Evolutionary conservation across 2,329 filamentous ascomycete genomes (phyloP), one percentile per base, ranked within the genome.

Genomic region (Fusarium dimerum): DNA sequence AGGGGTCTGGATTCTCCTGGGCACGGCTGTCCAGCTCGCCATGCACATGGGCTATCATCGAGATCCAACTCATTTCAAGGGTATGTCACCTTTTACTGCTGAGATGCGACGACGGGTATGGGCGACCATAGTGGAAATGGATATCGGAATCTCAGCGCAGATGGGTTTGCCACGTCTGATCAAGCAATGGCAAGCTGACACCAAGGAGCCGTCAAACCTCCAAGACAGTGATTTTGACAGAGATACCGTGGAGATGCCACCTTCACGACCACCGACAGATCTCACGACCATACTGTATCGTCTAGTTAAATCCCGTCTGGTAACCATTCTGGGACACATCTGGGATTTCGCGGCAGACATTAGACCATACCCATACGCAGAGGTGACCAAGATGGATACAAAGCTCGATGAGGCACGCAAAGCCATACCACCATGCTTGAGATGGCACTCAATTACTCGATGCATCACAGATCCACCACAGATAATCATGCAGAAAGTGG

Each of bases 31-130:
- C 0, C 68, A 71, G 8, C 45, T 75, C 1, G 67, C 68, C 32
- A 61, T 76, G 54, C 68, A 68, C 6, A 73, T 73, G 71, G 74
- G 72, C 0, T 76, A 76, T 48, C 77, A 80, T 52, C 61, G 75
- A 48, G 78, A 80, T 51, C 68, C 74, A 0, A 69, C 64, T 6
- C 69, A 75, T 43, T 78, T 77, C 55, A 63, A 66, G 0, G 64
- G 60, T 6, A 71, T 79, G 26, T 68, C 71, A 0, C 63, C 67
- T 0, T 76, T 78, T 36, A 56, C 71, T 1, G 69, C 71, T 3
- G 77, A 79, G 56, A 79, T 80, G 75, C 67, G 78, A 17, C 66
- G 74, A 30, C 66, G 77, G 1, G 57, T 73, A 0, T 80, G 77
- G 76, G 65, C 70, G 7, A 65, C 70, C 0, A 61, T 78, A 5